Percentiles rank a stretch among this genome's conserved stretches.
Conservation (phyloP, 305 asterid genomes). For the Nicotiana rustica region DNA sequence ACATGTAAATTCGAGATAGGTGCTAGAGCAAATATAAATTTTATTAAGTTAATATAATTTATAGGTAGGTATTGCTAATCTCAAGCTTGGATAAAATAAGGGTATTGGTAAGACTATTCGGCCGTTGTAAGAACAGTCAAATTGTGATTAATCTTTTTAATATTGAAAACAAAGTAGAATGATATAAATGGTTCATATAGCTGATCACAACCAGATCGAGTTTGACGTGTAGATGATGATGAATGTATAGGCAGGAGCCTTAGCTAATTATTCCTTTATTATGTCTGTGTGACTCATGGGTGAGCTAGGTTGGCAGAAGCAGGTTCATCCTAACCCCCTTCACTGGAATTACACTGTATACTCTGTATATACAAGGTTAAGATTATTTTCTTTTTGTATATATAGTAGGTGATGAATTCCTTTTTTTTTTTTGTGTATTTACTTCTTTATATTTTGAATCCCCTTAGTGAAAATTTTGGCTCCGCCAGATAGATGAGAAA, state of each 20-base stretch:
- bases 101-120: neutral
- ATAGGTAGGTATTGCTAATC: neutral
- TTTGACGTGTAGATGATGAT: slow-evolving; percentile 15
- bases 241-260: neutral
- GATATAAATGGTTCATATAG: slow-evolving; percentile 2
- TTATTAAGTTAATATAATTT: neutral
- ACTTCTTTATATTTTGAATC: no score
- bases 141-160: neutral
- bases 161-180: slow-evolving; percentile 4
- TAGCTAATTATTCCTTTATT: neutral
- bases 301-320: no score
- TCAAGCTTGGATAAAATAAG: neutral
- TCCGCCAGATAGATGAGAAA: neutral
- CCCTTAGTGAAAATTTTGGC: no score
- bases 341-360: no score
- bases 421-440: no score
- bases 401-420: no score
- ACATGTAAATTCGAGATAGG: slow-evolving; percentile 4
- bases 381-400: no score
- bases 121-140: neutral
- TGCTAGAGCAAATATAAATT: neutral
- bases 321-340: no score
- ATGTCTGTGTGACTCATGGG: neutral
- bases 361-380: no score
- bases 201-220: neutral